Evolutionary conservation across 2,329 filamentous ascomycete genomes (phyloP).

Genomic region (Fusarium pininemorale): DNA sequence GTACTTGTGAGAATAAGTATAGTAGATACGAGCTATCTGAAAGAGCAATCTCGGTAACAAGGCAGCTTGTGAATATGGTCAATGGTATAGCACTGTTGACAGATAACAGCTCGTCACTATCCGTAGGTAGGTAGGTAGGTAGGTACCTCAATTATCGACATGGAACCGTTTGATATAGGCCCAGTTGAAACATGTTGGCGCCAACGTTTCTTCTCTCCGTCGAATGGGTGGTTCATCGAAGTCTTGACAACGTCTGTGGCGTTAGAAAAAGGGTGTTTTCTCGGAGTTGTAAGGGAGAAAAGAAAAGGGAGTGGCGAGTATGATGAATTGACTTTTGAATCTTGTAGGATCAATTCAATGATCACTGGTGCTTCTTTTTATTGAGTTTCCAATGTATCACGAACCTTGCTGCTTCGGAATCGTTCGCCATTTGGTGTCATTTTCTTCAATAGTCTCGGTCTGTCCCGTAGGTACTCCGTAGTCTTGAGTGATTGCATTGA

Average conservation of each 20-base stretch:
- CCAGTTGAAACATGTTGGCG: constrained; percentile 4
- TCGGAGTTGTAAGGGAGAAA: constrained; percentile 12
- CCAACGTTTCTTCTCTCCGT: constrained; percentile 9
- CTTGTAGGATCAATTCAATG: neutral
- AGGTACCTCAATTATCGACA: neutral
- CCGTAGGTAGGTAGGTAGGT: neutral
- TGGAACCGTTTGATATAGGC: constrained; percentile 14
- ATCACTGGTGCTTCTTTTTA: neutral
- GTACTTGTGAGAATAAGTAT: neutral
- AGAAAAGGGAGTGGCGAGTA: constrained; percentile 2
- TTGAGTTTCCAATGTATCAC: neutral
- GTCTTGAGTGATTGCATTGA: constrained; percentile 17
- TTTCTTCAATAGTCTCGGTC: constrained; percentile 7
- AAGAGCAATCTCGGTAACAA: constrained; percentile 7
- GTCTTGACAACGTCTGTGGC: constrained; percentile 33
- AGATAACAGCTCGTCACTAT: neutral
- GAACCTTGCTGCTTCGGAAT: neutral
- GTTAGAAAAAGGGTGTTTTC: constrained; percentile 10
- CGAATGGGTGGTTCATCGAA: neutral
- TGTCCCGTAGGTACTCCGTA: constrained; percentile 17
- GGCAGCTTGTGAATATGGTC: neutral
- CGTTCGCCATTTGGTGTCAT: neutral
- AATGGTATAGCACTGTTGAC: neutral
- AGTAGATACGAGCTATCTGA: neutral
- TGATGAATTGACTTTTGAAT: neutral